Base-by-base conservation (phyloP, 176 grass and related monocot genomes). In the Avena insularis region DNA sequence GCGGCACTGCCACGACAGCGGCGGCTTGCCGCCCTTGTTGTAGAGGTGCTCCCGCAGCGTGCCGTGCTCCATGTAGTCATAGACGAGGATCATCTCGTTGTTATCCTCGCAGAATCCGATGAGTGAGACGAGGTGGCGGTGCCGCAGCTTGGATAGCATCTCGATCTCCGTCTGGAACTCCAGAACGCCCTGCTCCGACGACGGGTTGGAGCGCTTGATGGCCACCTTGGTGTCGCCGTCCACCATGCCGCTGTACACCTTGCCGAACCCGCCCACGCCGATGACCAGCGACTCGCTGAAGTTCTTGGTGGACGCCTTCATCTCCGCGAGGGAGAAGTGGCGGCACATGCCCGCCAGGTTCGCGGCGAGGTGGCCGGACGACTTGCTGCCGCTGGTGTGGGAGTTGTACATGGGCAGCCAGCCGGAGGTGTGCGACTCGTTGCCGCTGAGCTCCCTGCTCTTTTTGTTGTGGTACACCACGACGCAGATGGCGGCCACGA, bases 71-170 rank as follows among this genome's bases (percentile, higher is more conserved):
- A 97, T 97, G 90, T 91, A 92, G 86, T 97, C 94, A 21, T 97
- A 97, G 1, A 97, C 95, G 4, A 97, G 84, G 77, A 91, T 87
- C 95, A 97, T 97, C 87, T 97, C 95, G 35, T 83, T 81, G 57
- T 84, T 70, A 58, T 97, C 95, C 87, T 97, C 92, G 71, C 92
- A 94, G 83, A 97, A 97, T 66, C 95, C 95, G 79, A 97, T 97
- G 80, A 97, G 87, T 43, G 95, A 97, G 53, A 97, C 92, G 1
- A 97, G 88, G 86, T 97, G 95, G 5, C 91, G 88, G 92, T 97
- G 95, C 8, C 92, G 92, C 83, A 97, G 92, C 90, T 97, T 94
- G 56, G 95, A 97, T n/a, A 97, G 92, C 92, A 97, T 97, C 95
- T 97, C 92, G 31, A 97, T 92, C 90, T 97, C 92, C 16, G 92